Evolutionary conservation across 768 basidiomycete species (phyloP).

Genomic region (Tephrocybe sp.): DNA sequence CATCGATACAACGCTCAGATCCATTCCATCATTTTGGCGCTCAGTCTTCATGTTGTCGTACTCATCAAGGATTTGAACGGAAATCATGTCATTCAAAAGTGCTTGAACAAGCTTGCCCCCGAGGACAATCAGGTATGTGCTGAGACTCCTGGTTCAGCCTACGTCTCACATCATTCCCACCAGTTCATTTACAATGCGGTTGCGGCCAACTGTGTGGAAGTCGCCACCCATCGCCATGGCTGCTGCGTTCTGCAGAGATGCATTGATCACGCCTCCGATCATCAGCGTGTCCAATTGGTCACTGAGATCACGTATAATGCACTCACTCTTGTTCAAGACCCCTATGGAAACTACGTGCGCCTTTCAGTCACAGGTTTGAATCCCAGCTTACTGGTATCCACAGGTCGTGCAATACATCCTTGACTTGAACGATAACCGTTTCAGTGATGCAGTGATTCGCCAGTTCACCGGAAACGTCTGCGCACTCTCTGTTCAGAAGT

Average conservation of each 20-base stretch:
- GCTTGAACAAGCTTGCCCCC: slow-evolving; percentile 94
- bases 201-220: slow-evolving; percentile 97
- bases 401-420: slow-evolving; percentile 97
- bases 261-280: slow-evolving; percentile 96
- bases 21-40: slow-evolving; percentile 92
- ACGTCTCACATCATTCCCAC: background rate
- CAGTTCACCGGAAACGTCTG: slow-evolving; percentile 98
- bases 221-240: slow-evolving; percentile 96
- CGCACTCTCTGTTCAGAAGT: slow-evolving; percentile 97
- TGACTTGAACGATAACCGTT: slow-evolving; percentile 96
- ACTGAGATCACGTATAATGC: slow-evolving; percentile 99
- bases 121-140: slow-evolving; percentile 90
- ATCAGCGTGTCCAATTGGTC: slow-evolving; percentile 93
- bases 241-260: slow-evolving; percentile 98
- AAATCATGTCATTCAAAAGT: slow-evolving; percentile 99
- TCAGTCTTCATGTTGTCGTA: slow-evolving; percentile 96
- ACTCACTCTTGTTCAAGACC: slow-evolving; percentile 95
- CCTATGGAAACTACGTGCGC: slow-evolving; percentile 87
- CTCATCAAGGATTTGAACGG: slow-evolving; percentile 98
- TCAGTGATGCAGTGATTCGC: slow-evolving; percentile 95
- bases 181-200: slow-evolving; percentile 99
- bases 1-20: slow-evolving; percentile 87
- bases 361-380: background rate
- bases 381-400: slow-evolving; percentile 6
- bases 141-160: background rate